These are phyloP conservation scores for Paecilomyces fulvus DNA, from an alignment of 2,329 filamentous ascomycete species.

Conservation along the genomic window DNA sequence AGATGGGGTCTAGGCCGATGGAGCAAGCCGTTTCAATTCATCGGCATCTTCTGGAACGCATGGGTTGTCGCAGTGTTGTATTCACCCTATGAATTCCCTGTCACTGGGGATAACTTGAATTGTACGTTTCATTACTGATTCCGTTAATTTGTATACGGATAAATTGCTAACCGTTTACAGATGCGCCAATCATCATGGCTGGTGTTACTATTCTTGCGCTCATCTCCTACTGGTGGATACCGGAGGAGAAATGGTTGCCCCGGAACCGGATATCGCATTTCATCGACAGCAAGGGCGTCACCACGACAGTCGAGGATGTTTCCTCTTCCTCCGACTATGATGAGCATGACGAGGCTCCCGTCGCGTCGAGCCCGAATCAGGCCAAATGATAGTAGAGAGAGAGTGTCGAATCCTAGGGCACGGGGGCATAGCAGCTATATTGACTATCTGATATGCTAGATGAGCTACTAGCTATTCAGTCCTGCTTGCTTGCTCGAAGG, in stretches of 20 bases:
- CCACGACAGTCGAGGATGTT: background rate
- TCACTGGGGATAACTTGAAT: slow-evolving; percentile 36
- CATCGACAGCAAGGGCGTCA: slow-evolving; percentile 28
- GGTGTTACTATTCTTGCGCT: slow-evolving; percentile 42
- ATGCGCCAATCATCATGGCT: slow-evolving; percentile 45
- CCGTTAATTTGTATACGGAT: background rate
- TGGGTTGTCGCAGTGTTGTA: slow-evolving; percentile 44
- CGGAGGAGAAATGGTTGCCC: slow-evolving; percentile 40
- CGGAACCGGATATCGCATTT: slow-evolving; percentile 37
- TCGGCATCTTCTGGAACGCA: slow-evolving; percentile 42
- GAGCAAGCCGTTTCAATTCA: slow-evolving; percentile 42
- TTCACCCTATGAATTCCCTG: slow-evolving; percentile 40
- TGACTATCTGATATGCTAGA: too few relatives aligned
- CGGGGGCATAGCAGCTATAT: too few relatives aligned
- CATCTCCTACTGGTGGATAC: slow-evolving; percentile 42
- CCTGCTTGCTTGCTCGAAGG: too few relatives aligned
- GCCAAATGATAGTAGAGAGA: background rate
- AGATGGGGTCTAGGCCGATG: slow-evolving; percentile 38
- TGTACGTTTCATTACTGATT: slow-evolving; percentile 22
- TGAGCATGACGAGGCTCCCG: background rate
- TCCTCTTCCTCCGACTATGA: background rate
- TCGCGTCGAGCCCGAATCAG: background rate
- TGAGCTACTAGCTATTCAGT: too few relatives aligned
- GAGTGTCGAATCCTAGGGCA: too few relatives aligned
- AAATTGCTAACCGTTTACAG: slow-evolving; percentile 15